Base-by-base conservation (phyloP, 2,329 filamentous ascomycete genomes). In the Myriangium duriaei region DNA sequence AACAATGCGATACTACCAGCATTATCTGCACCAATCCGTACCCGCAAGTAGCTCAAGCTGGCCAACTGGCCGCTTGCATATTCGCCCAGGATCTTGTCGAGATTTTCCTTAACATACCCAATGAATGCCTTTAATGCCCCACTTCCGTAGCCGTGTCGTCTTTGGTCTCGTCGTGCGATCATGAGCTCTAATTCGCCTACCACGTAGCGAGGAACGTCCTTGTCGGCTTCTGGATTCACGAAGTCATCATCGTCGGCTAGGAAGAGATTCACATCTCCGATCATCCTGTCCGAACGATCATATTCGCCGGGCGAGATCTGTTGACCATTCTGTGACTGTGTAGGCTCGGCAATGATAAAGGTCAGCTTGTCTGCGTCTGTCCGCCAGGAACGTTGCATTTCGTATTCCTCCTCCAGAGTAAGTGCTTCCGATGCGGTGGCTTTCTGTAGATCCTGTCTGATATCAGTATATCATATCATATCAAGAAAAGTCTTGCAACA, bases 331-430 rank as follows among this genome's bases (percentile, higher is more conserved):
- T n/a, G n/a, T 1, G 38, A 19, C 10, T 21, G 16, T 11, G 18
- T 2, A 14, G 17, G 17, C 3, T 15, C n/a, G 30, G 15, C 7
- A 38, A 82, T 60, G 55, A 96, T 94, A 50, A 95, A 96, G 0
- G 88, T 96, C 44, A 96, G 59, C 62, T 96, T 96, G 60, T 96
- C 87, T 16, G 64, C 59, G 30, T 91, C 82, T 13, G 63, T 64
- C 26, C 86, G 77, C 88, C 88, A 96, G 46, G 77, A 84, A n/a
- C 64, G 62, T 58, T 95, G 88, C 77, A 95, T 96, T 34, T 75
- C 72, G 58, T 91, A 85, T 65, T 96, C 88, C 54, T 94, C 80
- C 1, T 74, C 67, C 0, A 95, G 65, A 0, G 72, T 77, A 35
- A 96, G 69, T 0, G 79, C 82, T 45, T 95, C 86, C 0, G 87